These are phyloP conservation scores for Gamarada debralockiae DNA, from an alignment of 495 filamentous ascomycete genomes.

Conservation along the genomic window DNA sequence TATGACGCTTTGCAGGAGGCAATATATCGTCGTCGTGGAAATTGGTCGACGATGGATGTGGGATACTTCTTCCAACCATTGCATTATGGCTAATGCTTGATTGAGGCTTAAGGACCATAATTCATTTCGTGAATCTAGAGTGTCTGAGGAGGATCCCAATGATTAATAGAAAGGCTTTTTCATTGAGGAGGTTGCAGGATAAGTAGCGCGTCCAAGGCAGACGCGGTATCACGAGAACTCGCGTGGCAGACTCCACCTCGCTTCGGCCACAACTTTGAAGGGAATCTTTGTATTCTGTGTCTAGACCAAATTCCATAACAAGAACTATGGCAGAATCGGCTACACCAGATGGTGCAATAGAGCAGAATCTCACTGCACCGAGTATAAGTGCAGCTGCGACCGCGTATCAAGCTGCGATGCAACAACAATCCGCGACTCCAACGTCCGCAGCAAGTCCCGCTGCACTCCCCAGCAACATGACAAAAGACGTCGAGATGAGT, in stretches of 20 bases:
- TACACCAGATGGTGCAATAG: slow-evolving; percentile 9
- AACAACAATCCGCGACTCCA: slow-evolving; percentile 11
- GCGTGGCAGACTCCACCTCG: neutral
- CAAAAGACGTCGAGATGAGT: slow-evolving; percentile 28
- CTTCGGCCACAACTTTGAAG: neutral
- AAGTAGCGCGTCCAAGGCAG: neutral
- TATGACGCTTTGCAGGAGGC: slow-evolving; percentile 33
- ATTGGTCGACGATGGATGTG: slow-evolving; percentile 36
- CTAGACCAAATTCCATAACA: neutral
- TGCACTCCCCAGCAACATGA: neutral
- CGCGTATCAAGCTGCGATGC: slow-evolving; percentile 16
- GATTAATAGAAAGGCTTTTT: too few relatives aligned
- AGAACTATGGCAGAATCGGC: slow-evolving; percentile 12
- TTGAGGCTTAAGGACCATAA: slow-evolving; percentile 23
- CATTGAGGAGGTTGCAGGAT: neutral
- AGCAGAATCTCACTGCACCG: neutral
- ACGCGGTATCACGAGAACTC: slow-evolving; percentile 15
- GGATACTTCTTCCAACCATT: slow-evolving; percentile 32
- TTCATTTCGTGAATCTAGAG: neutral
- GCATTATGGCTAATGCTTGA: slow-evolving; percentile 21
- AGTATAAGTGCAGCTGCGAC: slow-evolving; percentile 9
- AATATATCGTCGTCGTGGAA: slow-evolving; percentile 28
- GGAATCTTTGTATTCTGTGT: neutral
- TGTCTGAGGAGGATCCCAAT: neutral
- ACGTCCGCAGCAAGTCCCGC: slow-evolving; percentile 3